Evolutionary conservation across 2,329 filamentous ascomycete genomes (phyloP).

Genomic region (Lecanosticta acicola): DNA sequence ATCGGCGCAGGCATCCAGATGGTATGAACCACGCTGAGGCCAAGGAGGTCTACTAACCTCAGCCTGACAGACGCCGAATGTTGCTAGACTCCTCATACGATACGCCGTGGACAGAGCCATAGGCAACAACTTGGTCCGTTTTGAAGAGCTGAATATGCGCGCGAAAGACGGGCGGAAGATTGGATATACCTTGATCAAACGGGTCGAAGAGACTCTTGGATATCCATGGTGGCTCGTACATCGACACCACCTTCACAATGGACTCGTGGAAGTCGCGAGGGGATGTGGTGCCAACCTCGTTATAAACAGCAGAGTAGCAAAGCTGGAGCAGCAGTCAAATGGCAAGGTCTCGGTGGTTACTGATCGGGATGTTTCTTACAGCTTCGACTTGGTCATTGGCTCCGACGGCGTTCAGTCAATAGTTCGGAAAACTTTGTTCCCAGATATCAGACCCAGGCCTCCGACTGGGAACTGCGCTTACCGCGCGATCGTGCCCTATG

Average conservation of each 20-base stretch:
- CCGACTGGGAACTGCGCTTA: slow-evolving; percentile 44
- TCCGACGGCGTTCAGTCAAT: slow-evolving; percentile 31
- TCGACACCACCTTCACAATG: slow-evolving; percentile 43
- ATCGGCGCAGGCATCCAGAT: slow-evolving; percentile 25
- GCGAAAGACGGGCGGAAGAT: slow-evolving; percentile 37
- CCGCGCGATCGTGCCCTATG: slow-evolving; percentile 42
- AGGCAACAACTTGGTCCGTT: slow-evolving; percentile 38
- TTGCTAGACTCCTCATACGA: slow-evolving; percentile 36
- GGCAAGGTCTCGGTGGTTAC: slow-evolving; percentile 31
- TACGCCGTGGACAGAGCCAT: slow-evolving; percentile 40
- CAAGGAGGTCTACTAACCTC: slow-evolving; percentile 26
- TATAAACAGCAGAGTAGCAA: slow-evolving; percentile 35
- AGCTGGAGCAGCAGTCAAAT: slow-evolving; percentile 28
- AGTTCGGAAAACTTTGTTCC: slow-evolving; percentile 38
- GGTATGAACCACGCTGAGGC: slow-evolving; percentile 15
- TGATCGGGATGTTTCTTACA: slow-evolving; percentile 16
- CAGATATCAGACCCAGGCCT: slow-evolving; percentile 37
- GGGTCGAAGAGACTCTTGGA: slow-evolving; percentile 30
- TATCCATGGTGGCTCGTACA: slow-evolving; percentile 46
- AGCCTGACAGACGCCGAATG: slow-evolving; percentile 37
- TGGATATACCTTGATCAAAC: slow-evolving; percentile 35
- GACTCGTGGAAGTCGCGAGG: slow-evolving; percentile 38
- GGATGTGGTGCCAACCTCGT: slow-evolving; percentile 36
- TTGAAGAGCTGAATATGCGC: slow-evolving; percentile 39
- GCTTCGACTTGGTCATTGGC: slow-evolving; percentile 29